Conservation (phyloP, 1,284 basidiomycete genomes). For the Trichosporon sp. region DNA sequence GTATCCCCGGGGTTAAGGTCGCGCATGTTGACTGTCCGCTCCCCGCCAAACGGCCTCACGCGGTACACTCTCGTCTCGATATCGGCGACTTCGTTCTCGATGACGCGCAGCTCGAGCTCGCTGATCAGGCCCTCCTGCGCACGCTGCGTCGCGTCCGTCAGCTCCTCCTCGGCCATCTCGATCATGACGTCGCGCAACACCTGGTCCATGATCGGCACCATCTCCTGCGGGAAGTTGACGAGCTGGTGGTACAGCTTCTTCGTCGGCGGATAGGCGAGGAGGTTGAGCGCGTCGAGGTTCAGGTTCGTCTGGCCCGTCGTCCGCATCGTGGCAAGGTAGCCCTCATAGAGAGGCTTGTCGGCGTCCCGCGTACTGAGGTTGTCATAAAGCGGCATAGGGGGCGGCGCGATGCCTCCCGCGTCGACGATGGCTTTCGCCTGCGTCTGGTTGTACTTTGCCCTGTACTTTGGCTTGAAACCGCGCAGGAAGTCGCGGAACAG, state of each 20-base stretch:
- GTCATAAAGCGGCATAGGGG: conserved; percentile 44
- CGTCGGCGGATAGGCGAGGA: conserved; percentile 80
- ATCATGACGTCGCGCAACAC: conserved; percentile 86
- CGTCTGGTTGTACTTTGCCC: conserved; percentile 58
- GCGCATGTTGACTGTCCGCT: conserved; percentile 74
- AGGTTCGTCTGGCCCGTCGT: conserved; percentile 84
- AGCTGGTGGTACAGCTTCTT: conserved; percentile 75
- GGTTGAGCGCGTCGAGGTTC: conserved; percentile 83
- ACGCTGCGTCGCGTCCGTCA: conserved; percentile 49
- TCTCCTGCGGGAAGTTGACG: conserved; percentile 90
- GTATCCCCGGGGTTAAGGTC: conserved; percentile 88
- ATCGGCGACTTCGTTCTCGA: conserved; percentile 71
- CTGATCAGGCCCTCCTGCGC: conserved; percentile 28
- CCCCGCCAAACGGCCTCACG: conserved; percentile 80
- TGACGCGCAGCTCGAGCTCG: conserved; percentile 60
- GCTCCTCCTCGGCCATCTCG: conserved; percentile 70
- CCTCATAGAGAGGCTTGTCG: conserved; percentile 70
- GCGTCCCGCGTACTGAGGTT: conserved; percentile 59
- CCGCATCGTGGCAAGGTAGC: conserved; percentile 78
- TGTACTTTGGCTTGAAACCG: conserved; percentile 91
- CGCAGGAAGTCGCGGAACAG: conserved; percentile 81
- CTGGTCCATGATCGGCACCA: conserved; percentile 95
- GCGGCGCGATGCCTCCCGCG: conserved; percentile 32
- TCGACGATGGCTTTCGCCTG: conserved; percentile 43
- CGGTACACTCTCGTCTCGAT: conserved; percentile 80